These are phyloP conservation scores for Penicillium capsulatum DNA, from an alignment of 2,329 filamentous ascomycete genomes.

Conservation along the genomic window DNA sequence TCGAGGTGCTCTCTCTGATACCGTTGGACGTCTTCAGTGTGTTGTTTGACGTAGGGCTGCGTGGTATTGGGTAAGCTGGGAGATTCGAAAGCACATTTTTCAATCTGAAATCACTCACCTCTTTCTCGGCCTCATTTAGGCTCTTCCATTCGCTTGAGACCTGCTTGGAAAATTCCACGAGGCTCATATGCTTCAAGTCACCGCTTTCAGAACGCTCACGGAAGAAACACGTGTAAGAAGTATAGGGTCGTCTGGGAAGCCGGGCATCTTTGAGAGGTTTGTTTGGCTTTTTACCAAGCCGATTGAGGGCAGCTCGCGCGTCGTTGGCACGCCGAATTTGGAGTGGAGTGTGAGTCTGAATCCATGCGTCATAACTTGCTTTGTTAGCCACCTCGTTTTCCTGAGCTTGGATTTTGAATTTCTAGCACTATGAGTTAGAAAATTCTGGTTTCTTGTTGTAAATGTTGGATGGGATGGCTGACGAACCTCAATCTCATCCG, in stretches of 20 bases:
- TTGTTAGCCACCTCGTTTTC: constrained; percentile 44
- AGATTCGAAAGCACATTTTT: not conserved
- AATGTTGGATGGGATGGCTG: too few relatives aligned
- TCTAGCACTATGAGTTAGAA: constrained; percentile 38
- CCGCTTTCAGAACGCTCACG: constrained; percentile 44
- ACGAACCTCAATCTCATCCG: constrained; percentile 23
- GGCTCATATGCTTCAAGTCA: constrained; percentile 49
- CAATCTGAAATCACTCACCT: constrained; percentile 25
- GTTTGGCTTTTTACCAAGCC: constrained; percentile 19
- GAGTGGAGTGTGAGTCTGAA: constrained; percentile 52
- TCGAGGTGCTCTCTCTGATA: constrained; percentile 31
- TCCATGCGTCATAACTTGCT: constrained; percentile 50
- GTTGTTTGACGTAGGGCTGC: constrained; percentile 11
- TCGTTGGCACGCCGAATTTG: constrained; percentile 58
- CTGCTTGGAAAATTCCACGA: constrained; percentile 31
- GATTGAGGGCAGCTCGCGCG: constrained; percentile 46
- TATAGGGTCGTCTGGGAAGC: constrained; percentile 42
- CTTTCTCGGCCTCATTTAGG: constrained; percentile 32
- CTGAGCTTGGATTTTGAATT: constrained; percentile 50
- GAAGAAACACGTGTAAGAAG: constrained; percentile 45
- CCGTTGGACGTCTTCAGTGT: constrained; percentile 1
- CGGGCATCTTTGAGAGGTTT: constrained; percentile 52
- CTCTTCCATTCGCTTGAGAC: constrained; percentile 25
- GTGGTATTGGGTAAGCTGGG: not conserved
- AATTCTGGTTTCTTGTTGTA: too few relatives aligned